These are phyloP conservation scores for Ambrosia hybrid DNA, from an alignment of 140 eudicot species.

Conservation along the genomic window DNA sequence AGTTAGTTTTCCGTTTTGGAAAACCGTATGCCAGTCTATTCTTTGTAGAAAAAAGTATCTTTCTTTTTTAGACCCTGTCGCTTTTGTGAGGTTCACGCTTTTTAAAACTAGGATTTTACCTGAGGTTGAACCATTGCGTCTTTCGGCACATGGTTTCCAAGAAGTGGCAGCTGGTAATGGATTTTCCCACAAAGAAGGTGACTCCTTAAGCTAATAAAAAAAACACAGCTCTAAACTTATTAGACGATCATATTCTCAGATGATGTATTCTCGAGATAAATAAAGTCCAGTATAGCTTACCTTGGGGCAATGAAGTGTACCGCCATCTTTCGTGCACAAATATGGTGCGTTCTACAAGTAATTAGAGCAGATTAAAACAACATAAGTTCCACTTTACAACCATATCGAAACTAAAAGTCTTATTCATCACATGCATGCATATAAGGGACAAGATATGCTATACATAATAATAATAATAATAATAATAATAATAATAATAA, in stretches of 20 bases:
- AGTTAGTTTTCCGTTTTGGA: no score
- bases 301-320: slow-evolving; percentile 77
- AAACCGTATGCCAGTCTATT: no score
- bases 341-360: slow-evolving; percentile 79
- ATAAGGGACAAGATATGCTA: not conserved
- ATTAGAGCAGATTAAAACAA: slow-evolving; percentile 18
- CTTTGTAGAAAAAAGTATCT: no score
- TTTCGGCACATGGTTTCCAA: slow-evolving; percentile 95
- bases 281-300: slow-evolving; percentile 46
- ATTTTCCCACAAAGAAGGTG: slow-evolving; percentile 95
- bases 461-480: not conserved
- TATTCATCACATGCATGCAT: slow-evolving; percentile 1
- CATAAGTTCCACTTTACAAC: slow-evolving; percentile 14
- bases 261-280: not conserved
- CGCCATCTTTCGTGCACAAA: slow-evolving; percentile 93
- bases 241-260: not conserved
- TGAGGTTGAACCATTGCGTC: slow-evolving; percentile 66
- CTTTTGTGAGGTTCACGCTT: no score
- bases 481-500: no score
- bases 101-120: slow-evolving; percentile 39
- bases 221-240: slow-evolving; percentile 11
- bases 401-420: not conserved
- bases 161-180: slow-evolving; percentile 95
- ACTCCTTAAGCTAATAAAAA: slow-evolving; percentile 71
- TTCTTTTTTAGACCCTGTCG: no score